A percentile compares a stretch with the other conserved stretches of the same genome.
Conservation (phyloP, 371 early-diverging fungal species). For the Mortierella sp. region DNA sequence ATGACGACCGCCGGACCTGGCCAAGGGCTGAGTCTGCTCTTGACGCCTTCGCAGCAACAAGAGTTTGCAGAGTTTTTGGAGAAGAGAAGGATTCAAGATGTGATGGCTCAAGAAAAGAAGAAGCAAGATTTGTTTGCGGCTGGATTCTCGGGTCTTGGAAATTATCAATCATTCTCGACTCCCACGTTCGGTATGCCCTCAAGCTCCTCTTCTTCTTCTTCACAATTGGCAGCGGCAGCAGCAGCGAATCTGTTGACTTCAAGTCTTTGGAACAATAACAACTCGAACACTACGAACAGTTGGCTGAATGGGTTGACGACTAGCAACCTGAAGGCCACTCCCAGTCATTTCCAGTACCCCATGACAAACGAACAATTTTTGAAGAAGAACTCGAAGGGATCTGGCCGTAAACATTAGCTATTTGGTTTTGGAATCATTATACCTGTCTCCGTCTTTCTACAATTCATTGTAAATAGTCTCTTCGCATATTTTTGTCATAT, state of each 20-base stretch:
- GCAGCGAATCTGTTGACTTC: conserved; percentile 1
- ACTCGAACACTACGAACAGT: neutral
- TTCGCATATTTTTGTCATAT: no score
- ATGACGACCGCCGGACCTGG: conserved; percentile 21
- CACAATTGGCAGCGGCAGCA: neutral
- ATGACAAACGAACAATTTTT: conserved; percentile 28
- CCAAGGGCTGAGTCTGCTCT: conserved; percentile 29
- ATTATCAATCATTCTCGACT: neutral
- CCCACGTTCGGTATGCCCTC: neutral
- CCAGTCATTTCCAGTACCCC: conserved; percentile 30
- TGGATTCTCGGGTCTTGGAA: conserved; percentile 25
- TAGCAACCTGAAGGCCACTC: neutral
- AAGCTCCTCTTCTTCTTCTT: neutral
- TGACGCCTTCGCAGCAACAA: conserved; percentile 40
- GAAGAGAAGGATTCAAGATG: conserved; percentile 31
- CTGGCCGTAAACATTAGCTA: neutral
- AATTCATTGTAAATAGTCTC: no score
- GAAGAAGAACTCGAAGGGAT: conserved; percentile 10
- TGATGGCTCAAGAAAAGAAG: conserved; percentile 42
- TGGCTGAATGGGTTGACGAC: neutral
- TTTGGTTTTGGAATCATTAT: no score
- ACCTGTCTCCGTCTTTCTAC: no score
- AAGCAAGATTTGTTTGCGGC: conserved; percentile 28
- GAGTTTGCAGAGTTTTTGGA: conserved; percentile 48
- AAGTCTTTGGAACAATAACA: conserved; percentile 6